These are phyloP conservation scores for Nevesoporus exiguus DNA, from an alignment of 768 basidiomycete genomes.

Conservation along the genomic window DNA sequence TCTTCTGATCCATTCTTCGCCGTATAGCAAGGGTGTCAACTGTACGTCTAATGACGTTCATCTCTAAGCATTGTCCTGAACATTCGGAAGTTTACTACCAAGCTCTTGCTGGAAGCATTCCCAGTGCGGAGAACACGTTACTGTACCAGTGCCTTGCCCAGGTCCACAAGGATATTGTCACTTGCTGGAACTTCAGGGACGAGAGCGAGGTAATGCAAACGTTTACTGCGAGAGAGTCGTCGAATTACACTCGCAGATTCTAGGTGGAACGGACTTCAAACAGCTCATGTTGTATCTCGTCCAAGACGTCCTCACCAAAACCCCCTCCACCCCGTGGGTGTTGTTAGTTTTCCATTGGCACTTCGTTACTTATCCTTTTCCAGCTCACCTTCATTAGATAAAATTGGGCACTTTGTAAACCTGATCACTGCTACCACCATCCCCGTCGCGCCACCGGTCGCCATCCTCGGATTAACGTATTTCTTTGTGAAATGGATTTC, in stretches of 20 bases:
- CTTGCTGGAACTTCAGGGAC: conserved; percentile 11
- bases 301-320: background rate
- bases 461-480: conserved; percentile 4
- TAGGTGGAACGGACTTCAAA: background rate
- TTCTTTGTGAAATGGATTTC: conserved; percentile 7
- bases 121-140: background rate
- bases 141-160: conserved; percentile 2
- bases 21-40: conserved; percentile 3
- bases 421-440: conserved; percentile 1
- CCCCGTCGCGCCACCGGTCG: conserved; percentile 1
- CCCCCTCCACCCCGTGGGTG: background rate
- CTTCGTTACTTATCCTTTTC: background rate
- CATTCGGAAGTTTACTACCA: background rate
- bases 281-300: conserved; percentile 6
- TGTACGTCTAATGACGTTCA: background rate
- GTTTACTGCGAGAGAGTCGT: background rate
- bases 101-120: background rate
- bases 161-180: conserved; percentile 6
- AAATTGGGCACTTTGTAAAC: background rate
- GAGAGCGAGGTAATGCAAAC: background rate
- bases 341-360: background rate
- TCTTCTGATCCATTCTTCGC: background rate
- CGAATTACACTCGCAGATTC: background rate
- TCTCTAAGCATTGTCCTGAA: background rate
- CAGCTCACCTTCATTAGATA: background rate